Evolutionary conservation across 2,329 filamentous ascomycete species (phyloP).

Genomic region (Hypoxylon sp.): DNA sequence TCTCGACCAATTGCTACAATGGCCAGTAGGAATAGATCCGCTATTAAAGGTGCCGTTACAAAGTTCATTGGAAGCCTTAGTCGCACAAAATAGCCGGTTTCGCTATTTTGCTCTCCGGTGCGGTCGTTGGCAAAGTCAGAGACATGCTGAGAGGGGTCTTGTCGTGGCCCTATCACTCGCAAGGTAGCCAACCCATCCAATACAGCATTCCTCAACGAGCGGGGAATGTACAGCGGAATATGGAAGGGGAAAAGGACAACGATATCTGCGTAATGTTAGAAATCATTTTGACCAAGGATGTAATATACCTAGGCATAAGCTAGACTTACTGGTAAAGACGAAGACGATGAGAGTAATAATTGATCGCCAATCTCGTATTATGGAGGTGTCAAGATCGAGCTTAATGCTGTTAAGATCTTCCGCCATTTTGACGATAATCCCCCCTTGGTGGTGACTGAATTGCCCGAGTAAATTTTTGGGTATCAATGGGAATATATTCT

Average conservation of each 20-base stretch:
- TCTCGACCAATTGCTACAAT: conserved; percentile 76
- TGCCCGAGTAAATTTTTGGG: conserved; percentile 4
- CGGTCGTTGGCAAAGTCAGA: conserved; percentile 7
- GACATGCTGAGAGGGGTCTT: conserved; percentile 45
- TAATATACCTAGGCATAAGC: conserved; percentile 12
- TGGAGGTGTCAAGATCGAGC: conserved; percentile 62
- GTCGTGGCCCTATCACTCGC: conserved; percentile 68
- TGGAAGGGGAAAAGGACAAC: conserved; percentile 79
- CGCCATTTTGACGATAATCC: conserved; percentile 39
- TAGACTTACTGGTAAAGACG: conserved; percentile 75
- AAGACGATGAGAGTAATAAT: conserved; percentile 80
- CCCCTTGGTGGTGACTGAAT: background rate
- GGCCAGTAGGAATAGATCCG: conserved; percentile 79
- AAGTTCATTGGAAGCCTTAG: conserved; percentile 77
- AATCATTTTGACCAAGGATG: conserved; percentile 11
- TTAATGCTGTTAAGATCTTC: conserved; percentile 30
- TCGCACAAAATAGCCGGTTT: conserved; percentile 61
- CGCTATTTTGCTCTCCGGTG: conserved; percentile 44
- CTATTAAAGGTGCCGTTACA: conserved; percentile 78
- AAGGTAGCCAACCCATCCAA: conserved; percentile 59
- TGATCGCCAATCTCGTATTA: conserved; percentile 76
- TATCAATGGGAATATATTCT: background rate
- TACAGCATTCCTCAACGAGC: conserved; percentile 61
- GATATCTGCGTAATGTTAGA: conserved; percentile 66
- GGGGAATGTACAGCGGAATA: conserved; percentile 73